A percentile compares a stretch with the other conserved stretches of the same genome.
Conservation (phyloP, 2,329 filamentous ascomycete species). For the Coniochaeta sp. region DNA sequence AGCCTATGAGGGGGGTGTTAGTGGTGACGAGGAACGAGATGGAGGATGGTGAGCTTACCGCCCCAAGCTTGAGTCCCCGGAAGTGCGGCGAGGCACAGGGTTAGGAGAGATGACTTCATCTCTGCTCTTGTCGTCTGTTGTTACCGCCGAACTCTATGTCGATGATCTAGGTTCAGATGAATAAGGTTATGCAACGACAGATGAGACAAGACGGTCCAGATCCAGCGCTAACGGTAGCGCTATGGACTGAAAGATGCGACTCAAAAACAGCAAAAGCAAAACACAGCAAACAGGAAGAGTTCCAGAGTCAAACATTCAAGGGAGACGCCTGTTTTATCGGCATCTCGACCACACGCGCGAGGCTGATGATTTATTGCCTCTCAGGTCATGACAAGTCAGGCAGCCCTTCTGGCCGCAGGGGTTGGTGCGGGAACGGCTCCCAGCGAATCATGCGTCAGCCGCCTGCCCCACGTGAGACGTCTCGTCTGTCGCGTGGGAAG, state of each 20-base stretch:
- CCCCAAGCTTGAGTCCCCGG: conserved; percentile 33
- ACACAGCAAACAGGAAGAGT: not conserved
- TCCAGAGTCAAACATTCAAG: not conserved
- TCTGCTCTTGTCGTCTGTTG: no score
- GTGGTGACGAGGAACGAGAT: not conserved
- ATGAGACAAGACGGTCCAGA: no score
- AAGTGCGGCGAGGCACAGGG: conserved; percentile 20
- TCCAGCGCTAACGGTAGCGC: no score
- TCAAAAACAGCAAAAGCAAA: not conserved
- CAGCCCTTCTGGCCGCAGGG: not conserved
- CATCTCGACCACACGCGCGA: not conserved
- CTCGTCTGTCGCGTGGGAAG: not conserved
- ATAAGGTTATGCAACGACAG: no score
- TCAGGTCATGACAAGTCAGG: not conserved
- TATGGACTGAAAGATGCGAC: no score
- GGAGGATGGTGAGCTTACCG: conserved; percentile 25
- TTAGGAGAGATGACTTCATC: conserved; percentile 15
- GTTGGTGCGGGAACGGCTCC: not conserved
- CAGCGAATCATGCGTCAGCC: not conserved
- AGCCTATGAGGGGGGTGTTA: conserved; percentile 29
- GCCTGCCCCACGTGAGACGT: not conserved
- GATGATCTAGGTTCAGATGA: no score
- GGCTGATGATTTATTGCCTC: not conserved
- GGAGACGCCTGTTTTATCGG: not conserved
- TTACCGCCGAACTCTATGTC: no score